Base-by-base conservation (phyloP, 2,329 filamentous ascomycete genomes). In the Myriangium duriaei region DNA sequence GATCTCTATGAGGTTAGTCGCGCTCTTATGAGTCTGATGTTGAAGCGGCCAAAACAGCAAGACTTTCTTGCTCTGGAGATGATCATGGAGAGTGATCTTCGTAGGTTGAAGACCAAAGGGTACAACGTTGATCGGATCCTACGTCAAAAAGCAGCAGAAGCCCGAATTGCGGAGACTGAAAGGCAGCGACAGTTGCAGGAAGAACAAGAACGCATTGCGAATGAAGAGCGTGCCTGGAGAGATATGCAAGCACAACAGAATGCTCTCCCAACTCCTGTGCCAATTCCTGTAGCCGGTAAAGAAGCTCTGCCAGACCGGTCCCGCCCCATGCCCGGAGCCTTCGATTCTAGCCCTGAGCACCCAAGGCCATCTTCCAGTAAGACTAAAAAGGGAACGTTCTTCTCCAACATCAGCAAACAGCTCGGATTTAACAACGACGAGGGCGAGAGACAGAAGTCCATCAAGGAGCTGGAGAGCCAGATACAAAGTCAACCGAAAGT, bases 91-190 rank as follows among this genome's bases (percentile, higher is more conserved):
- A 77, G 91, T 6, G 84, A 88, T 49, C 68, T 98, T 15, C 72
- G 81, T 32, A 79, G 87, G 36, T 64, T 98, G 29, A 79, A 84
- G 50, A 76, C 78, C 43, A 84, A 91, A 46, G 91, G 91, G 2
- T 96, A 95, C 66, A 96, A 98, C 48, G 91, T 98, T 28, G 85
- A 95, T 52, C 80, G 91, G 34, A 96, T 98, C 45, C 68, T 98
- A 14, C 76, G 84, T 26, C 80, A 80, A 38, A 92, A 92, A 62
- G 85, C 81, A 13, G 82, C 83, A 2, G 86, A 96, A 57, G 83
- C 84, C 4, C 75, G 83, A 37, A 77, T 96, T 46, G 85, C 83
- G 0, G 87, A 95, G 52, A 81, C 82, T 50, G 77, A 85, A 55
- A 73, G 82, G 34, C 77, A 80, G 51, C 72, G 74, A 51, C 69